Percentiles rank a stretch among this genome's conserved stretches.
Evolutionary conservation across 306 rosid species (phyloP).

Genomic region (Rubus idaeus): DNA sequence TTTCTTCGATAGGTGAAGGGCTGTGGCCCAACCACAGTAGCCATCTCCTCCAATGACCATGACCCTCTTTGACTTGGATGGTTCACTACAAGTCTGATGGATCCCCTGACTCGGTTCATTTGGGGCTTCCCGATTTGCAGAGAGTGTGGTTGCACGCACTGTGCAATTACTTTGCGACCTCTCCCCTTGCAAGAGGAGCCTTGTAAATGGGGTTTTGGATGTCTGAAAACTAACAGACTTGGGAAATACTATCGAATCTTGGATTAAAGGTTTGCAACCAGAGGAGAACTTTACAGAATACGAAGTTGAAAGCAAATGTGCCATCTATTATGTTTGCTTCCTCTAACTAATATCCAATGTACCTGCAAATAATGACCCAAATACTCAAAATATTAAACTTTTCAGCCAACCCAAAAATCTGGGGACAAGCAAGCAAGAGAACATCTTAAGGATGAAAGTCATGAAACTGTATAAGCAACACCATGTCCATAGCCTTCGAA

Average conservation of each 20-base stretch:
- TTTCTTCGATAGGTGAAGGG: slow-evolving; percentile 89
- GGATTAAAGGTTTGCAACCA: slow-evolving; percentile 46
- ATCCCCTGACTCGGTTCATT: slow-evolving; percentile 44
- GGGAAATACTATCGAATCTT: slow-evolving; percentile 43
- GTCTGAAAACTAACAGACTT: slow-evolving; percentile 30
- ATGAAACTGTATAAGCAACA: too few species aligned
- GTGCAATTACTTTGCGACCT: slow-evolving; percentile 35
- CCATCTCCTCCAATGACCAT: slow-evolving; percentile 99
- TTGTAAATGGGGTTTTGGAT: slow-evolving; percentile 44
- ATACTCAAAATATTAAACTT: neutral
- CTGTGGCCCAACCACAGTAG: slow-evolving; percentile 99
- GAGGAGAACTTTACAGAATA: slow-evolving; percentile 52
- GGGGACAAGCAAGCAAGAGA: neutral
- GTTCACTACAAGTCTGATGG: slow-evolving; percentile 32
- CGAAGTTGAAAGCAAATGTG: slow-evolving; percentile 78
- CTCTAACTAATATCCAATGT: slow-evolving; percentile 12
- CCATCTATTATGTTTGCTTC: slow-evolving; percentile 38
- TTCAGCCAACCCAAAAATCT: neutral
- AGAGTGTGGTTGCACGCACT: slow-evolving; percentile 53
- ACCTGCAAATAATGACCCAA: slow-evolving; percentile 40
- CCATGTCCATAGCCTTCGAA: too few species aligned
- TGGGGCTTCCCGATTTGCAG: slow-evolving; percentile 53
- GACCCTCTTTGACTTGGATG: slow-evolving; percentile 64
- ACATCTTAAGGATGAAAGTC: neutral
- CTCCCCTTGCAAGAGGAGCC: slow-evolving; percentile 42